Conservation (phyloP, 768 basidiomycete genomes). For the Mycena belliarum region DNA sequence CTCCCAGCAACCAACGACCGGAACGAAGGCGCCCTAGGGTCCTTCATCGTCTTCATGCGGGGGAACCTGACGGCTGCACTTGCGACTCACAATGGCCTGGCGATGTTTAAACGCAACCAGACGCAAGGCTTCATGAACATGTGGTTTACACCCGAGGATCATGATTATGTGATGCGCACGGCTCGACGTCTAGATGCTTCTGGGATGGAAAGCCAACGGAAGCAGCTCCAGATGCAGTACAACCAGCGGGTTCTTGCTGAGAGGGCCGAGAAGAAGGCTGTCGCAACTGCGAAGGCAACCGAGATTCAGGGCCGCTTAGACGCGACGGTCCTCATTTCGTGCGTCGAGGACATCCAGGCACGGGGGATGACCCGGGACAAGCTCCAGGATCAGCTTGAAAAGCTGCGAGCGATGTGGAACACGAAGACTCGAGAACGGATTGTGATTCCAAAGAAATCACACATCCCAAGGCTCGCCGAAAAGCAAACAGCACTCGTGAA, state of each 20-base stretch:
- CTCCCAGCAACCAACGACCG: slow-evolving; percentile 17
- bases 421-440: not conserved
- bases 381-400: slow-evolving; percentile 10
- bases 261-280: not conserved
- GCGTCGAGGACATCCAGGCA: not conserved
- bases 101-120: slow-evolving; percentile 1
- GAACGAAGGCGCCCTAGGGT: slow-evolving; percentile 20
- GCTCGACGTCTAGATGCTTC: not conserved
- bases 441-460: not conserved
- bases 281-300: not conserved
- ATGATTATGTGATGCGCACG: not conserved
- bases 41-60: not conserved
- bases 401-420: slow-evolving; percentile 5
- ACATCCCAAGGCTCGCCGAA: not conserved
- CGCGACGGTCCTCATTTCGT: slow-evolving; percentile 1
- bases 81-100: slow-evolving; percentile 3
- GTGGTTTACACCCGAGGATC: slow-evolving; percentile 9
- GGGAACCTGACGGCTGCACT: not conserved
- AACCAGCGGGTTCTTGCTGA: not conserved
- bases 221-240: slow-evolving; percentile 1
- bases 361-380: slow-evolving; percentile 4
- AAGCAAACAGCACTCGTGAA: slow-evolving; percentile 7
- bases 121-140: slow-evolving; percentile 10
- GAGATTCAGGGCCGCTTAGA: not conserved
- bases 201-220: not conserved